Evolutionary conservation across 2,329 filamentous ascomycete species (phyloP), one percentile per base, ranked within the genome.

Genomic region (Salinomyces thailandicus): DNA sequence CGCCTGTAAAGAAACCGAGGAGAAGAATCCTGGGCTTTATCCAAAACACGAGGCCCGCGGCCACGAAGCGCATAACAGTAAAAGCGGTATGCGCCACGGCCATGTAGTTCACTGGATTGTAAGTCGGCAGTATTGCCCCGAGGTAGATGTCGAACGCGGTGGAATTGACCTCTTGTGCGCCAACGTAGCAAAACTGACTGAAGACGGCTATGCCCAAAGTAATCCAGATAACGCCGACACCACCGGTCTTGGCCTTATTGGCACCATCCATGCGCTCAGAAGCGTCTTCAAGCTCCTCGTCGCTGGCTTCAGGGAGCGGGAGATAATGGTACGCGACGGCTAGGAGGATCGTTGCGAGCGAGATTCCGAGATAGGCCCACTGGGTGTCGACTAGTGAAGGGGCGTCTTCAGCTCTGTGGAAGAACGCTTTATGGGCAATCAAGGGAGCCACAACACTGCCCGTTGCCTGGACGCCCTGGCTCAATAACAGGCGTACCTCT

Each of bases 301-400:
- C 73, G 1, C 72, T 72, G 2, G 73, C 75, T 57, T 79, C 75
- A 0, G 75, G 75, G 1, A 79, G 61, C 2, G 73, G 74, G 1
- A 77, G 58, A 45, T 78, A 78, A 50, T 72, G 75, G 53, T 76
- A 78, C 2, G 65, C 63, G 7, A 77, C 61, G 1, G 75, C 75
- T 9, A 79, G 61, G 3, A 69, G 54, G 31, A 77, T 63, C 18
- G 71, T 75, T 47, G 77, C 76, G 9, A 79, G 62, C 1, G 73
- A 67, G 38, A 79, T 77, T 5, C 72, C 75, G 2, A 79, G 67
- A 42, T 79, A 79, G 0, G 74, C 69, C 73, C 75, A 79, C 51
- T 79, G 75, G 1, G 77, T 73, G 37, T 75, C 66, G 38, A 78
- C 69, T 17, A 79, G 53, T 7, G 65, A 69, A 1, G 66, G 61